Evolutionary conservation across 2,329 filamentous ascomycete species (phyloP), one percentile per base, ranked within the genome.

Genomic region (Pyrenophora seminiperda): DNA sequence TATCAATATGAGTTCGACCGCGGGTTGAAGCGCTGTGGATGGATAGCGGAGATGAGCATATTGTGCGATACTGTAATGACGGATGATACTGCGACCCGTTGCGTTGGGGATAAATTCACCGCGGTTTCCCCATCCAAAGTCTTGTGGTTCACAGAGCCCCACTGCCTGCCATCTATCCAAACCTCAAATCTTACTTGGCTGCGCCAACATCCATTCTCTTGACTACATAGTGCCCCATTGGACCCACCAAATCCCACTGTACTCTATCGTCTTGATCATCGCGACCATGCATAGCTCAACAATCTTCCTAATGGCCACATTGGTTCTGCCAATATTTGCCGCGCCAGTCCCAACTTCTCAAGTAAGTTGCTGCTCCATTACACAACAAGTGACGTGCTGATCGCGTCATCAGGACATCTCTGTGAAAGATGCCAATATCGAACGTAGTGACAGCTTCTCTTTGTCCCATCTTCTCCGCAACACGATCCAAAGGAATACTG

Each of bases 21-120:
- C 54, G 46, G 46, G 39, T 38, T 48, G 50, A 59, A 54, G 50
- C 50, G 50, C 54, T 30, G 48, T 48, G 47, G 41, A 39, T 14
- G 11, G 33, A 3, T 14, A 29, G 49, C 48, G 50, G 51, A 59
- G 18, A 55, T 54, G 53, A 56, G 22, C 7, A 9, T 45, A 29
- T 48, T 17, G 32, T 50, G 42, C 14, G 37, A 53, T 47, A 37
- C 29, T 4, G 31, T 27, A 30, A 27, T n/a, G 15, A 14, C 32
- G 36, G 15, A n/a, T n/a, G 18, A 30, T 10, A 5, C 3, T 9
- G 9, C 39, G 15, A 19, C 18, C 4, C n/a, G 3, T n/a, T 11
- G 5, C 11, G 11, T 32, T 45, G 31, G 45, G 45, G 41, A 53
- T 58, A 55, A 58, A 58, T 52, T 45, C 20, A 15, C 31, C 18